Evolutionary conservation across 331 rosid species (phyloP), one percentile per base, ranked within the genome.

Genomic region (Prunus yedoensis): DNA sequence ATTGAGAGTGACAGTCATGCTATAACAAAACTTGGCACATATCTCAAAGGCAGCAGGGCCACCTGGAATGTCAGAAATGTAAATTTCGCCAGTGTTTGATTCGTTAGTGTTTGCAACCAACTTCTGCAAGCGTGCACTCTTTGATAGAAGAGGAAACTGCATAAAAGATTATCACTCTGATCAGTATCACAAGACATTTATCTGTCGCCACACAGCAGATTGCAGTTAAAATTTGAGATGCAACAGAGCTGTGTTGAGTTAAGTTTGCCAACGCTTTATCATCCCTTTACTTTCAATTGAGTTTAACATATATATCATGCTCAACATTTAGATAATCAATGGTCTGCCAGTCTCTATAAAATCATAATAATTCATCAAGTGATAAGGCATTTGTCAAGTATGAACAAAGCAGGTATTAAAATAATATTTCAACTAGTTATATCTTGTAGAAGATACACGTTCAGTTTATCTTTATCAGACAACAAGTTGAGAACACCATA

Each of bases 111-210:
- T 78, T 25, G 90, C 73, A 73, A 88, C 90, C 88, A 92, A 52
- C 76, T 85, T 89, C 88, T 89, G 97, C 80, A 95, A 75, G 84
- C 65, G 86, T 76, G 89, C 82, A 83, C 99, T 95, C 93, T 89
- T 95, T 1, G 97, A 95, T 63, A 95, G 87, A 73, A 95, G 98
- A 78, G 99, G 99, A 88, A 90, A 95, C 99, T 95, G 66, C 89
- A 84, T 47, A 76, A 1, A 59, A 77, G 43, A 74, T 73, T 50
- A 30, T 41, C 74, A 20, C 21, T 58, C 54, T 52, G 66, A 71
- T 88, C 84, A 78, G 81, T 66, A 71, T 68, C 74, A 70, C 66
- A 47, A 58, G 66, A 74, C 66, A 73, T 65, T 43, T 23, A 71
- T 10, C 70, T 45, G 51, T 30, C 43, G 49, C 65, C 58, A 74